A percentile compares a stretch with the other conserved stretches of the same genome.
These are phyloP conservation scores for Starmerella vaccinii DNA, from an alignment of 805 yeast genomes.

Conservation along the genomic window DNA sequence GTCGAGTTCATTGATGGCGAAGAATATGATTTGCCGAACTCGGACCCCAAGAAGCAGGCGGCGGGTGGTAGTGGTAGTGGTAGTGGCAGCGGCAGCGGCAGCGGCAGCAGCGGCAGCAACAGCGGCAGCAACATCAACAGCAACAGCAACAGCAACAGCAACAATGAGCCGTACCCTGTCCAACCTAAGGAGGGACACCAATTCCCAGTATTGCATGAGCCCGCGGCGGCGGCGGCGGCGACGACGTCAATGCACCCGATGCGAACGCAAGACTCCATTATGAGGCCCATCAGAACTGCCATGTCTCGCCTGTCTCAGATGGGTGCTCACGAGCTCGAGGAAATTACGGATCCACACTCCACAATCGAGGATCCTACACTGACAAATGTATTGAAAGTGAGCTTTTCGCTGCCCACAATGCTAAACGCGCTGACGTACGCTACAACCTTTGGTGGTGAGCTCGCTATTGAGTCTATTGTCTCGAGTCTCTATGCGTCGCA, in stretches of 20 bases:
- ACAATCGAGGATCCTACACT: slow-evolving; percentile 15
- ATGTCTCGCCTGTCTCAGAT: slow-evolving; percentile 4
- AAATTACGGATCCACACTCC: slow-evolving; percentile 7
- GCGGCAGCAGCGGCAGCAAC: no score
- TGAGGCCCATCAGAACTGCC: slow-evolving; percentile 3
- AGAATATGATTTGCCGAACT: not conserved
- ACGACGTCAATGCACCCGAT: not conserved
- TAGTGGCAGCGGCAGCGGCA: no score
- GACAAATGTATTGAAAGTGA: not conserved
- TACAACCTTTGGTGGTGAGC: slow-evolving; percentile 20
- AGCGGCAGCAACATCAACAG: no score
- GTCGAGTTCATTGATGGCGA: slow-evolving; percentile 7
- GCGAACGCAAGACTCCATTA: not conserved
- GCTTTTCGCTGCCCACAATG: slow-evolving; percentile 14
- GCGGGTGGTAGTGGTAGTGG: no score
- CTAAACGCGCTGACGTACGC: slow-evolving; percentile 18
- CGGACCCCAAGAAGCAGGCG: no score
- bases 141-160: no score
- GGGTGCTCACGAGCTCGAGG: slow-evolving; percentile 2
- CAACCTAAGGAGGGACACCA: no score
- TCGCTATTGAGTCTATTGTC: slow-evolving; percentile 18
- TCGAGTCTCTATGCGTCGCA: slow-evolving; percentile 15
- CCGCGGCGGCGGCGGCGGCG: not conserved
- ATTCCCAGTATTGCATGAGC: no score
- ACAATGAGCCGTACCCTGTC: no score